phyloP scores from a whole-genome alignment of 202 grass and related monocot genomes.

The Tripidium arundinaceum region DNA sequence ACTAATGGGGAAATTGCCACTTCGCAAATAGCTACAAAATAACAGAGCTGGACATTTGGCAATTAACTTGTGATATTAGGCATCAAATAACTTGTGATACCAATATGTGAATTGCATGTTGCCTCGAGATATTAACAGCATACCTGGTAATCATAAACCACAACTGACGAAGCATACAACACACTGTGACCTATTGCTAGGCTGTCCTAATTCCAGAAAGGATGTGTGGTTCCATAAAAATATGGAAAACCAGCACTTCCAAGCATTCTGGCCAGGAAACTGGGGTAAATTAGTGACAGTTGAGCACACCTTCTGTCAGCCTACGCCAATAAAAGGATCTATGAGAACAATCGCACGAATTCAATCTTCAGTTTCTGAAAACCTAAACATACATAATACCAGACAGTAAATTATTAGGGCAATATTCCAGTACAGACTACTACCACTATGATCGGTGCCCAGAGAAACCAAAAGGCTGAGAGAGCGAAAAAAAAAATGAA shows the following conservation, averaged over 20 bases:
- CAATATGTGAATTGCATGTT: too few relatives aligned
- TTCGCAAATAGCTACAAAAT: too few relatives aligned
- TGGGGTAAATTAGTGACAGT: slow-evolving; percentile 69
- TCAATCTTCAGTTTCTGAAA: neutral
- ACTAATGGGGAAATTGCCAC: too few relatives aligned
- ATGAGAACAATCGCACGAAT: neutral
- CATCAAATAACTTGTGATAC: too few relatives aligned
- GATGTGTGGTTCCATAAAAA: slow-evolving; percentile 54
- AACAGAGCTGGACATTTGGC: too few relatives aligned
- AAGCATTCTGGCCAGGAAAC: slow-evolving; percentile 86
- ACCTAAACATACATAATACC: neutral
- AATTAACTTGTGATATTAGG: too few relatives aligned
- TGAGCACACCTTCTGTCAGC: slow-evolving; percentile 73
- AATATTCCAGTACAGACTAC: too few relatives aligned
- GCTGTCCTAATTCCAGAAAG: slow-evolving; percentile 56
- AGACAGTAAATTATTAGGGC: too few relatives aligned
- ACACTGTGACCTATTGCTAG: slow-evolving; percentile 55
- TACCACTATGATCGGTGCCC: slow-evolving; percentile 97
- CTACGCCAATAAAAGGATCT: slow-evolving; percentile 39
- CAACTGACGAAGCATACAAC: slow-evolving; percentile 53
- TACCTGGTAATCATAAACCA: slow-evolving; percentile 96
- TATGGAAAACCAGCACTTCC: slow-evolving; percentile 74
- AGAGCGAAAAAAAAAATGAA: too few relatives aligned
- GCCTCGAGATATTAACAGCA: too few relatives aligned
- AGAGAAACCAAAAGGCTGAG: slow-evolving; percentile 79